These are phyloP conservation scores for Pseudocercospora vitis DNA, from an alignment of 2,329 filamentous ascomycete genomes.

Conservation along the genomic window DNA sequence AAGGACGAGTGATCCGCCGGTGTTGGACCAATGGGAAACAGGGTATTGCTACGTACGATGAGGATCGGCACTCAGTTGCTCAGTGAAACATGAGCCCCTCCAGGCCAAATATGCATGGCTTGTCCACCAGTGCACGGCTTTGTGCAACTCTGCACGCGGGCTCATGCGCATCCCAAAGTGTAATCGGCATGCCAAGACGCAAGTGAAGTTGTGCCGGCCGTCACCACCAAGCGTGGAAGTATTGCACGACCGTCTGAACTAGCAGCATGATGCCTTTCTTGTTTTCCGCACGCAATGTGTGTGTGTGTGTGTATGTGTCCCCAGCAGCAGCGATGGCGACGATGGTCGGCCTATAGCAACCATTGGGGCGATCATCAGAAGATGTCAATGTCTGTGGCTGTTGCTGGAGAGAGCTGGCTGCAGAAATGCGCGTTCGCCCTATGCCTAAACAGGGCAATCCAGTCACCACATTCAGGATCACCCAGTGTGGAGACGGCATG, in stretches of 20 bases:
- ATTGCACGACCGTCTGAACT: too few species aligned
- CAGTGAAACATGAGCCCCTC: slow-evolving; percentile 3
- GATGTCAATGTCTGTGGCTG: background rate
- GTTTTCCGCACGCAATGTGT: too few species aligned
- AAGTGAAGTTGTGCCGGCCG: background rate
- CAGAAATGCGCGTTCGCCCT: background rate
- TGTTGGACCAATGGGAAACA: background rate
- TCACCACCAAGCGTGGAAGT: background rate
- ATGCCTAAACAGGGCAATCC: background rate
- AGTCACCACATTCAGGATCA: background rate
- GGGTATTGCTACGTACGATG: background rate
- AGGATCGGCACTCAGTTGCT: background rate
- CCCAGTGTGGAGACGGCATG: background rate
- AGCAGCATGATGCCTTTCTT: too few species aligned
- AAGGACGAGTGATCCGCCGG: background rate
- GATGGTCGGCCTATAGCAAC: too few species aligned
- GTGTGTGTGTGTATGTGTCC: too few species aligned
- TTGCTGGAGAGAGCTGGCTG: too few species aligned
- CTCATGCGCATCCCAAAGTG: slow-evolving; percentile 1
- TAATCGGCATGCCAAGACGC: slow-evolving; percentile 1
- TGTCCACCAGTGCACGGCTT: background rate
- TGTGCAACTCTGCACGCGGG: background rate
- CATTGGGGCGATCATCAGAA: too few species aligned
- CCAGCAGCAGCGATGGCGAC: too few species aligned
- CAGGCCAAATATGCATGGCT: background rate